A percentile compares a stretch with the other conserved stretches of the same genome.
phyloP scores from a whole-genome alignment of 306 rosid species.

The Benincasa hispida region DNA sequence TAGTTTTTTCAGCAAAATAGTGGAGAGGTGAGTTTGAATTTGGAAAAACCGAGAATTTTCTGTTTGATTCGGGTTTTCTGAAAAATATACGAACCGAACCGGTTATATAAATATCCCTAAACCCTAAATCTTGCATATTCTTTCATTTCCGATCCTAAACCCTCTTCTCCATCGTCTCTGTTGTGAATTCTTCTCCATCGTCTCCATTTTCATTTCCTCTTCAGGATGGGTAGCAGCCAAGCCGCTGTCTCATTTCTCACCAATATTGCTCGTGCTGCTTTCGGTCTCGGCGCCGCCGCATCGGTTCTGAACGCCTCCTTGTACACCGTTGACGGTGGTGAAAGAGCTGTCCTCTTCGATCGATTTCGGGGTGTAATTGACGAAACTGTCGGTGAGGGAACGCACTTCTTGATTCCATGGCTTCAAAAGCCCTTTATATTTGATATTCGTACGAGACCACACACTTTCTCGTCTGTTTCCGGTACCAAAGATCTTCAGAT shows the following conservation, averaged over 20 bases:
- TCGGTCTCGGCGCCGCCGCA: constrained; percentile 61
- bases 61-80: too few species aligned
- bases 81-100: too few species aligned
- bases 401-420: constrained; percentile 89
- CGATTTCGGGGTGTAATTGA: constrained; percentile 81
- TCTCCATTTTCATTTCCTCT: neutral
- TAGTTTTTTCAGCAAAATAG: too few species aligned
- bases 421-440: constrained; percentile 89
- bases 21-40: too few species aligned
- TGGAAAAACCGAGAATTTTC: too few species aligned
- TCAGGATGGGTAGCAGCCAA: constrained; percentile 56
- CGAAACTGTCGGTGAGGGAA: constrained; percentile 48
- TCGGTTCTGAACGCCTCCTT: constrained; percentile 43
- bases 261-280: constrained; percentile 50
- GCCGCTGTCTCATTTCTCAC: constrained; percentile 55
- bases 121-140: too few species aligned
- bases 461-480: constrained; percentile 75
- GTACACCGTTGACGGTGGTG: constrained; percentile 94
- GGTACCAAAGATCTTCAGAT: constrained; percentile 93
- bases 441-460: constrained; percentile 81
- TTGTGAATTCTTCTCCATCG: too few species aligned
- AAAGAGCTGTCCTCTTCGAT: constrained; percentile 85
- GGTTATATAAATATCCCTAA: too few species aligned
- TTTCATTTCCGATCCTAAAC: too few species aligned
- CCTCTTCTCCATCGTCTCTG: too few species aligned